Evolutionary conservation across 768 basidiomycete genomes (phyloP).

Genomic region (Termitomyces sp.): DNA sequence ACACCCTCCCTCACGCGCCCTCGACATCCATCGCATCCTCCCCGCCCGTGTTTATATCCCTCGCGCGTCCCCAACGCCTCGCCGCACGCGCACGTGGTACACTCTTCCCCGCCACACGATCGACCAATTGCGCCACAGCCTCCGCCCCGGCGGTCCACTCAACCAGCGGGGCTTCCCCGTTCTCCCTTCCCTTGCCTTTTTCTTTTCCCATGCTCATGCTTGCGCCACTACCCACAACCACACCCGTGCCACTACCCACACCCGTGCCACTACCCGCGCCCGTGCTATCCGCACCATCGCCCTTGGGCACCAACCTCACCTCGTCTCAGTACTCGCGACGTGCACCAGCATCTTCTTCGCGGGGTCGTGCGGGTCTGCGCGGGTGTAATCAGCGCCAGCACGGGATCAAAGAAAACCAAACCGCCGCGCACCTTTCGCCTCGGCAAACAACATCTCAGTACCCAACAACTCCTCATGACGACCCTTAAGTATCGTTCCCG

Average conservation of each 20-base stretch:
- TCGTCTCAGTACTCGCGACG: conserved; percentile 59
- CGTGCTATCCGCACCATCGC: neutral
- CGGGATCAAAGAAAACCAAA: conserved; percentile 5
- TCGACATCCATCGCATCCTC: too few species aligned
- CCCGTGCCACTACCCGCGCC: neutral
- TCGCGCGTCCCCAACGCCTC: neutral
- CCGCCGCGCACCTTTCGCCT: conserved; percentile 60
- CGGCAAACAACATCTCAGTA: conserved; percentile 71
- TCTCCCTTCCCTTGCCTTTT: conserved; percentile 9
- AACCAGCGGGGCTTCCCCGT: neutral
- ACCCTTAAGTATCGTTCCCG: conserved; percentile 71
- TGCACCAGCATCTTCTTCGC: conserved; percentile 47
- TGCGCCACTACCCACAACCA: too few species aligned
- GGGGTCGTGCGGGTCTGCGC: conserved; percentile 37
- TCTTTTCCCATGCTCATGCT: conserved; percentile 1
- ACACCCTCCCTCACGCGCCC: too few species aligned
- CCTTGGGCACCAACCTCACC: conserved; percentile 50
- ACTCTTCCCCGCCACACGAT: conserved; percentile 24
- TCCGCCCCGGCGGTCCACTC: conserved; percentile 6
- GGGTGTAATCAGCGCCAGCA: too few species aligned
- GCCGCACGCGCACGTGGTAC: conserved; percentile 8
- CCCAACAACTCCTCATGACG: conserved; percentile 63
- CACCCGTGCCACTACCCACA: neutral
- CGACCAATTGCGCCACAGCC: conserved; percentile 10
- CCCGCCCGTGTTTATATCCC: neutral